Evolutionary conservation across 345 rosid genomes (phyloP).

Genomic region (Acer negundo): DNA sequence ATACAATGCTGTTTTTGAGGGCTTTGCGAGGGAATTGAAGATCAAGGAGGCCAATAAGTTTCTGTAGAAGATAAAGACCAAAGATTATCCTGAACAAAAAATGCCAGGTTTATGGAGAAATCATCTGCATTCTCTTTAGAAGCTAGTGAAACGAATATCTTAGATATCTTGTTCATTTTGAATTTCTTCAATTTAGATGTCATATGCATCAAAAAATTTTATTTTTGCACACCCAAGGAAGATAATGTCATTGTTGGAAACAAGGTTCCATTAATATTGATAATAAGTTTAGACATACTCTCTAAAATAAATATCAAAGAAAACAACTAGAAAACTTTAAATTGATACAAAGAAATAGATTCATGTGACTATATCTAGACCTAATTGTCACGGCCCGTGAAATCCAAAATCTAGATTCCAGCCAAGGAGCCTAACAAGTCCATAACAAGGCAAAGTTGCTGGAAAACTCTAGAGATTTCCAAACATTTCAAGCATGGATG

Average conservation of each 20-base stretch:
- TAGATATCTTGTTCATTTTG: no score
- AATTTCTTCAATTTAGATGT: no score
- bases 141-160: neutral
- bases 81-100: constrained; percentile 41
- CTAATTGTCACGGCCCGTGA: no score
- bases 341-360: constrained; percentile 4
- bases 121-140: constrained; percentile 51
- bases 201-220: no score
- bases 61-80: constrained; percentile 44
- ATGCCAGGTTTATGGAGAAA: constrained; percentile 41
- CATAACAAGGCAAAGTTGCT: no score
- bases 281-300: neutral
- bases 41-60: constrained; percentile 52
- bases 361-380: constrained; percentile 7
- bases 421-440: no score
- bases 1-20: constrained; percentile 56
- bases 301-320: neutral
- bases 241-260: neutral
- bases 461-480: no score
- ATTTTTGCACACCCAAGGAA: no score
- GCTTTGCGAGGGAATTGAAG: constrained; percentile 40
- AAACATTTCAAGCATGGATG: no score
- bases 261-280: neutral
- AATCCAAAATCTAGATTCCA: no score
- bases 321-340: neutral